phyloP scores from a whole-genome alignment of 345 rosid genomes.

The Arabidopsis arenosa region DNA sequence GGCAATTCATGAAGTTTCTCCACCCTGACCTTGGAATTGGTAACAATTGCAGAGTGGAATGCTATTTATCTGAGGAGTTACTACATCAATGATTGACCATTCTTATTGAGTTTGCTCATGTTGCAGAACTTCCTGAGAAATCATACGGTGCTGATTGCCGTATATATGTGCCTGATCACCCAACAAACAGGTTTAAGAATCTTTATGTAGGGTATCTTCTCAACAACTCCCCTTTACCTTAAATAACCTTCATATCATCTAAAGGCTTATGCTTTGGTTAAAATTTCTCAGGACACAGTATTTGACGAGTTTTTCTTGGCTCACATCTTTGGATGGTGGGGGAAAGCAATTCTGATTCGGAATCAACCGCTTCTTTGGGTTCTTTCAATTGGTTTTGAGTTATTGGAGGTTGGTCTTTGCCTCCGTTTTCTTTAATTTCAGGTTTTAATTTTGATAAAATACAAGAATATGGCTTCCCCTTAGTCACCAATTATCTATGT shows the following conservation, averaged over 20 bases:
- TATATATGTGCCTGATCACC: slow-evolving; percentile 80
- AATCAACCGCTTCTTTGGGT: slow-evolving; percentile 99
- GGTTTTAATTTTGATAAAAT: slow-evolving; percentile 3
- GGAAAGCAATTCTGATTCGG: slow-evolving; percentile 93
- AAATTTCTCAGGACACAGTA: slow-evolving; percentile 67
- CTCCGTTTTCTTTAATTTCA: not conserved
- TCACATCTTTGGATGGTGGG: slow-evolving; percentile 99
- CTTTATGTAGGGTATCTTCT: slow-evolving; percentile 96
- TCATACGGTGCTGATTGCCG: slow-evolving; percentile 98
- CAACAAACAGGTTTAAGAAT: slow-evolving; percentile 98
- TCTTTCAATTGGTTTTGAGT: slow-evolving; percentile 94
- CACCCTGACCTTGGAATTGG: slow-evolving; percentile 97
- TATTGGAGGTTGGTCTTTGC: slow-evolving; percentile 81
- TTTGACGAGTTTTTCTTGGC: slow-evolving; percentile 97
- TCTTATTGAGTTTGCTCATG: slow-evolving; percentile 29
- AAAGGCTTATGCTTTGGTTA: slow-evolving; percentile 35
- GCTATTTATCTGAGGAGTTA: slow-evolving; percentile 6
- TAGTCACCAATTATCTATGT: slow-evolving; percentile 10
- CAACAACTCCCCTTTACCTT: slow-evolving; percentile 38
- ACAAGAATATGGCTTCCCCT: slow-evolving; percentile 1
- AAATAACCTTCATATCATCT: slow-evolving; percentile 14
- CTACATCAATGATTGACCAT: not conserved
- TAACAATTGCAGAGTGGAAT: slow-evolving; percentile 47
- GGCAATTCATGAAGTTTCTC: slow-evolving; percentile 98
- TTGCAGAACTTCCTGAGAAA: slow-evolving; percentile 96